Evolutionary conservation across 2,329 filamentous ascomycete species (phyloP).

Genomic region (Aspergillus fructus): DNA sequence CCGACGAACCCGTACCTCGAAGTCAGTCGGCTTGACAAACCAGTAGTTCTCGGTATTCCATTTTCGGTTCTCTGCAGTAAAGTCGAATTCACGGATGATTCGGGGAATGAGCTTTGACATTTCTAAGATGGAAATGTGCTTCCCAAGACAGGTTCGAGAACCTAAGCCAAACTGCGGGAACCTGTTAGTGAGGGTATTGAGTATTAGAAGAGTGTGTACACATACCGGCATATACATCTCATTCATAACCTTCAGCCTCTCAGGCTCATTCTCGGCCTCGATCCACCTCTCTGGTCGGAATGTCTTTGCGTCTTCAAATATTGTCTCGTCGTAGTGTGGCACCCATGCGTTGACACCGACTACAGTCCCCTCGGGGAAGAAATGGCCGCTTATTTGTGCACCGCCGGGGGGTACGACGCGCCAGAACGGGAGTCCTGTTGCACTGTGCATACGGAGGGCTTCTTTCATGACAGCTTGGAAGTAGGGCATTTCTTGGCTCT

Average conservation of each 20-base stretch:
- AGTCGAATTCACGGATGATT: slow-evolving; percentile 32
- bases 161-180: slow-evolving; percentile 34
- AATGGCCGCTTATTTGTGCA: slow-evolving; percentile 40
- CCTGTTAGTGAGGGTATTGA: neutral
- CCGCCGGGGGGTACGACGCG: slow-evolving; percentile 50
- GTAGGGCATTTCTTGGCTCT: slow-evolving; percentile 48
- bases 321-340: slow-evolving; percentile 42
- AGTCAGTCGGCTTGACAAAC: slow-evolving; percentile 47
- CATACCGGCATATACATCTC: slow-evolving; percentile 42
- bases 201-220: neutral
- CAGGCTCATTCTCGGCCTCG: slow-evolving; percentile 31
- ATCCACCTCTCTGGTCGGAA: slow-evolving; percentile 52
- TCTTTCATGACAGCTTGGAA: slow-evolving; percentile 57
- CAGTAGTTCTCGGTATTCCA: slow-evolving; percentile 43
- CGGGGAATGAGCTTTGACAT: slow-evolving; percentile 39
- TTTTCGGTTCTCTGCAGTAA: slow-evolving; percentile 14
- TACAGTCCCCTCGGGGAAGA: slow-evolving; percentile 43
- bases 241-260: slow-evolving; percentile 34
- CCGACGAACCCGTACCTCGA: slow-evolving; percentile 32
- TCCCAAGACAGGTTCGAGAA: slow-evolving; percentile 33
- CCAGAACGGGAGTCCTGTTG: slow-evolving; percentile 51
- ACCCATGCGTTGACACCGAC: slow-evolving; percentile 49
- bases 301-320: slow-evolving; percentile 45
- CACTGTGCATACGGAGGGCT: slow-evolving; percentile 52
- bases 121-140: slow-evolving; percentile 40